These are phyloP conservation scores for Blastocladiella emersonii DNA, from an alignment of 371 early-diverging fungal species.

Conservation along the genomic window DNA sequence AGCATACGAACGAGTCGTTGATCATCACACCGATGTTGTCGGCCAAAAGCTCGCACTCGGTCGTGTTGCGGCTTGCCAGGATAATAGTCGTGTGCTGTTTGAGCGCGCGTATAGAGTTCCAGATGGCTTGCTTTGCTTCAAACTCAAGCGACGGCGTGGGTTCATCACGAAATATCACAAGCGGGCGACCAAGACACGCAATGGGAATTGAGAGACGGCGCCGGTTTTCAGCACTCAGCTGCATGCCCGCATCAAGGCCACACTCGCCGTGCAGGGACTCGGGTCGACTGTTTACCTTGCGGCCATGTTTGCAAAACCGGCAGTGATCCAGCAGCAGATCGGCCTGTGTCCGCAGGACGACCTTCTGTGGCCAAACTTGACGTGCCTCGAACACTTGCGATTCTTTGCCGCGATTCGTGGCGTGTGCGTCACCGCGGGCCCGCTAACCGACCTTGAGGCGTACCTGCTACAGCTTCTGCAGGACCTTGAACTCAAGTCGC, in stretches of 20 bases:
- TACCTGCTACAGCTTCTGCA: slow-evolving; percentile 35
- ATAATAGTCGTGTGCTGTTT: slow-evolving; percentile 24
- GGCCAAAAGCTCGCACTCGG: slow-evolving; percentile 27
- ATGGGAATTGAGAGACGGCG: slow-evolving; percentile 47
- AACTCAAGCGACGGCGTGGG: slow-evolving; percentile 44
- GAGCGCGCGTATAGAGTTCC: slow-evolving; percentile 26
- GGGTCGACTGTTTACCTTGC: slow-evolving; percentile 14
- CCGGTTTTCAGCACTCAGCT: slow-evolving; percentile 44
- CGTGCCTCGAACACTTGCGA: slow-evolving; percentile 9
- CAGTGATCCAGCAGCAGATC: slow-evolving; percentile 22
- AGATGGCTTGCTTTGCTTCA: slow-evolving; percentile 26
- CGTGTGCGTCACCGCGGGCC: slow-evolving; percentile 17
- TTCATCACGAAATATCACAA: slow-evolving; percentile 41
- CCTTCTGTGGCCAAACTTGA: slow-evolving; percentile 27
- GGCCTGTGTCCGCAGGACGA: slow-evolving; percentile 34
- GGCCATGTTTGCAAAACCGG: slow-evolving; percentile 16
- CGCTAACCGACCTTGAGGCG: slow-evolving; percentile 20
- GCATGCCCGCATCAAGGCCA: slow-evolving; percentile 14
- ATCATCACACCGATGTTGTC: slow-evolving; percentile 32
- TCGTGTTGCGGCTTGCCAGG: slow-evolving; percentile 27
- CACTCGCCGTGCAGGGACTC: slow-evolving; percentile 26
- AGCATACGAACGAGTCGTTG: slow-evolving; percentile 27
- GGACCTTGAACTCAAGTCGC: slow-evolving; percentile 32
- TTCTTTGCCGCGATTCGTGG: slow-evolving; percentile 44
- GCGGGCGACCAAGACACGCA: slow-evolving; percentile 39